These are phyloP conservation scores for Brassica cretica DNA, from an alignment of 345 rosid species.

Conservation along the genomic window DNA sequence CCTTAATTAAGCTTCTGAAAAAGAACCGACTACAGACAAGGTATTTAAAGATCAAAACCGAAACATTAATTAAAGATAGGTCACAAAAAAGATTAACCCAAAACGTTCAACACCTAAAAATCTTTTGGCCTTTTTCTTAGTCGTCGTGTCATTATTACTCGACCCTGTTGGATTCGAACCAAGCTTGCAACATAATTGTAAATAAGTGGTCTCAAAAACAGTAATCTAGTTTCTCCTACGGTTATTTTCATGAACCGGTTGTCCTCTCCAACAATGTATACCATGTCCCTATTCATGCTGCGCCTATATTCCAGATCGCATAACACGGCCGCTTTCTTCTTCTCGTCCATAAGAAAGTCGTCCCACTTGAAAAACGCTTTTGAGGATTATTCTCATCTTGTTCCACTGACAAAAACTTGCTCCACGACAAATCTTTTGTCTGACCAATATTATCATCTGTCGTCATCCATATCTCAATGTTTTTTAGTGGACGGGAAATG, in stretches of 20 bases:
- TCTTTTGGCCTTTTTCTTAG: background rate
- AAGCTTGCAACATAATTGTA: background rate
- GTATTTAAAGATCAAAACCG: background rate
- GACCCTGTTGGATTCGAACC: too few species aligned
- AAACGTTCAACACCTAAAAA: background rate
- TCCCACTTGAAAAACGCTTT: background rate
- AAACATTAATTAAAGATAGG: background rate
- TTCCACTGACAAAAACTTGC: background rate
- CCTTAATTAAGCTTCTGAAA: background rate
- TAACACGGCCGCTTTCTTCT: background rate
- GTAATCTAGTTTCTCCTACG: background rate
- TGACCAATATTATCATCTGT: background rate
- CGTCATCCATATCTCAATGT: background rate
- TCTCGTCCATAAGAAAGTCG: background rate
- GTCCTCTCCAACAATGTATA: background rate
- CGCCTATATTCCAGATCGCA: too few species aligned
- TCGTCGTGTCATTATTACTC: background rate
- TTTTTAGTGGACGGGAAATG: background rate
- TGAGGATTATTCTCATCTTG: background rate
- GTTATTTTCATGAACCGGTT: background rate
- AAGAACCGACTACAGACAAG: background rate
- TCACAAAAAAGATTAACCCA: background rate
- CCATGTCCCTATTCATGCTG: too few species aligned
- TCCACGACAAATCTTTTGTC: background rate
- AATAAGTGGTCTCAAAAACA: background rate